Base-by-base conservation (phyloP, 495 filamentous ascomycete species). In the Letharia lupina region DNA sequence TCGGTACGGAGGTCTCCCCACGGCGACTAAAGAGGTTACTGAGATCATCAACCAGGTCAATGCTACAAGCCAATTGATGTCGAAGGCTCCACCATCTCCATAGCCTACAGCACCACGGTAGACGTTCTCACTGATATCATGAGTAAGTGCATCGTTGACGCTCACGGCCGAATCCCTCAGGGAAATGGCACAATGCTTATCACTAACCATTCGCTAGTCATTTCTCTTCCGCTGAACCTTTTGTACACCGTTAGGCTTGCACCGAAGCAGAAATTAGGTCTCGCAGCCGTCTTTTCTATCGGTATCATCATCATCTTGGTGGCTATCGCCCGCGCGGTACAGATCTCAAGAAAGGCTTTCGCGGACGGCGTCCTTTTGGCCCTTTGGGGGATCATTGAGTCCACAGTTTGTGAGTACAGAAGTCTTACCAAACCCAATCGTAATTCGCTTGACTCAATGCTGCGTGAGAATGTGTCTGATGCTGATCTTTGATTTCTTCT, bases 311-410 rank as follows among this genome's bases (percentile, higher is more conserved):
- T 77, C 41, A 73, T 79, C 12, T 67, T 71, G 2, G 72, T 73
- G 2, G 72, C 76, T 5, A 68, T 79, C 33, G 68, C 73, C 28
- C 75, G 77, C 15, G 71, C 76, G 0, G 58, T 73, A 12, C 61
- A 71, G 33, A 68, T 79, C 62, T 73, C 68, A 28, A 69, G 67
- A 11, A 70, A 66, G 20, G 66, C 67, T 11, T 70, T 69, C 40
- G 65, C 70, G 0, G 72, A 76, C 66, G 69, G 64, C 44, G 71
- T 77, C 10, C 41, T 67, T 0, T 28, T 67, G 7, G 73, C 73
- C 23, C 64, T 77, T 10, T 77, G 75, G 75, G 62, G 73, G 15
- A 65, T 76, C 20, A 69, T 72, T 37, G 75, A 77, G 61, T 71
- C 71, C 6, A 70, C 72, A 15, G 69, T 75, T 31, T 76, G 75